Evolutionary conservation across 495 filamentous ascomycete genomes (phyloP).

Genomic region (Talaromyces proteolyticus): DNA sequence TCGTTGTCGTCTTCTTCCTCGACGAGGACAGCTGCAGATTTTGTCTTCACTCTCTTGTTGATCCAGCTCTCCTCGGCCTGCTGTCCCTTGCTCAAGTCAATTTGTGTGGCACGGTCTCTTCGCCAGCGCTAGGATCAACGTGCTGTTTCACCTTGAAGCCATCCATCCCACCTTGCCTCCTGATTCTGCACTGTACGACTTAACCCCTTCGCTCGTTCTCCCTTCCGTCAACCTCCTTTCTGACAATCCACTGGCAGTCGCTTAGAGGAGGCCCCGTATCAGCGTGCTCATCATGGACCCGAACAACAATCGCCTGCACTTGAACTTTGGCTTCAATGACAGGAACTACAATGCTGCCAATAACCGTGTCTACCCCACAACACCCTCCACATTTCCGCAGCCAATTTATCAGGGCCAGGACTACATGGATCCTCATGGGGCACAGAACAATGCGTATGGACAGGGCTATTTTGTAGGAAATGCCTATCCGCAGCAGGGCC

Average conservation of each 20-base stretch:
- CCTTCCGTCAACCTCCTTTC: not conserved
- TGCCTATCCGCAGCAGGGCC: conserved; percentile 50
- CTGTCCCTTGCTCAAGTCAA: too few species aligned
- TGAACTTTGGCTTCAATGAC: conserved; percentile 65
- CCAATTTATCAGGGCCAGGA: conserved; percentile 68
- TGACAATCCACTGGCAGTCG: too few species aligned
- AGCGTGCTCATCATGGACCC: conserved; percentile 39
- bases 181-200: not conserved
- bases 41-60: too few species aligned
- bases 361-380: conserved; percentile 89
- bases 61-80: too few species aligned
- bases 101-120: too few species aligned
- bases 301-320: conserved; percentile 58
- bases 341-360: conserved; percentile 59
- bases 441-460: conserved; percentile 39
- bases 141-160: too few species aligned
- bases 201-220: not conserved
- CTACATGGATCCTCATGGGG: conserved; percentile 38
- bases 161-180: too few species aligned
- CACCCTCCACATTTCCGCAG: conserved; percentile 92
- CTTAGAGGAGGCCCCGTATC: not conserved
- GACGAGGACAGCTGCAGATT: too few species aligned
- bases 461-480: conserved; percentile 64
- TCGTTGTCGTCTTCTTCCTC: not conserved
- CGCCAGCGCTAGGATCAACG: too few species aligned